phyloP scores from a whole-genome alignment of 2,329 filamentous ascomycete genomes.

The Pseudogymnoascus sp. region DNA sequence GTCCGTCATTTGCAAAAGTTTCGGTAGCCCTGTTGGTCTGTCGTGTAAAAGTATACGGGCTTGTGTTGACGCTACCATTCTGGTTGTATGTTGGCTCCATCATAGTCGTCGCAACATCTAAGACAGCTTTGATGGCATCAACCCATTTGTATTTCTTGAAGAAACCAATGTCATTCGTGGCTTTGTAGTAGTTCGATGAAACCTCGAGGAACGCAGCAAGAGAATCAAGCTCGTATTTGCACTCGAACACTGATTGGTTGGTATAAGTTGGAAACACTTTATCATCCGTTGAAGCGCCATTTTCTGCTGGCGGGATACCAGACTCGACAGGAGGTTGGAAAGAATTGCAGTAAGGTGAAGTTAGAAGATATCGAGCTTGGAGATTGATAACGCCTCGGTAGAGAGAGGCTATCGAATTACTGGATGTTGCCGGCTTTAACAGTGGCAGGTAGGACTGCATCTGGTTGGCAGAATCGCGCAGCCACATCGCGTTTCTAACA shows the following conservation, averaged over 20 bases:
- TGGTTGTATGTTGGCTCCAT: slow-evolving; percentile 65
- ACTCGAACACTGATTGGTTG: slow-evolving; percentile 72
- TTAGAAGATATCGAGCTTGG: slow-evolving; percentile 60
- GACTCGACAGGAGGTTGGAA: slow-evolving; percentile 81
- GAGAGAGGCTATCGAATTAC: slow-evolving; percentile 56
- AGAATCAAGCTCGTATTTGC: slow-evolving; percentile 93
- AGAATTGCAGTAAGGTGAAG: slow-evolving; percentile 77
- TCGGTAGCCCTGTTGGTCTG: slow-evolving; percentile 68
- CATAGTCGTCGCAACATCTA: slow-evolving; percentile 64
- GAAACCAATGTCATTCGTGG: slow-evolving; percentile 64
- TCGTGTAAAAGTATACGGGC: slow-evolving; percentile 71
- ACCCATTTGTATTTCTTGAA: slow-evolving; percentile 71
- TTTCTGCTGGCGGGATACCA: slow-evolving; percentile 50
- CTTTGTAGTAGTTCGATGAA: slow-evolving; percentile 69
- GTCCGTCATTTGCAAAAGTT: slow-evolving; percentile 68
- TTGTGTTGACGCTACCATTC: slow-evolving; percentile 46
- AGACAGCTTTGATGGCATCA: slow-evolving; percentile 60
- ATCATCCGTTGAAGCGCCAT: slow-evolving; percentile 52
- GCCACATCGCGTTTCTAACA: slow-evolving; percentile 86
- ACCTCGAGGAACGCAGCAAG: slow-evolving; percentile 80
- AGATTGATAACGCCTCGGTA: slow-evolving; percentile 67
- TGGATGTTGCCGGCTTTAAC: slow-evolving; percentile 45
- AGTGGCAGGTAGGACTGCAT: slow-evolving; percentile 62
- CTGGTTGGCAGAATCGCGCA: slow-evolving; percentile 74
- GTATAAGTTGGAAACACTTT: slow-evolving; percentile 65